Conservation (phyloP, 768 basidiomycete genomes). For the Pleurotus ostreatus region DNA sequence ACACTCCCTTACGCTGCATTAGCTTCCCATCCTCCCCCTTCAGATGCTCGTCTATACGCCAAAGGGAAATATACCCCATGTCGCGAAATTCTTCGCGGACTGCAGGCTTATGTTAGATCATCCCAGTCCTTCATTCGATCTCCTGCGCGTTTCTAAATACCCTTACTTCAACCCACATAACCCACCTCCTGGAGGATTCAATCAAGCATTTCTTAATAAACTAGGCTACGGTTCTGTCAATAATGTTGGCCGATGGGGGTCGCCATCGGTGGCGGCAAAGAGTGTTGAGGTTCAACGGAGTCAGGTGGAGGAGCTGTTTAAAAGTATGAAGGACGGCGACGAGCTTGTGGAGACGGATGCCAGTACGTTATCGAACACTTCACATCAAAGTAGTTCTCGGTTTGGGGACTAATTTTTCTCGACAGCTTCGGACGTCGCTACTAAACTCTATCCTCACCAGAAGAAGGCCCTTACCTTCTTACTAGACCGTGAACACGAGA, state of each 20-base stretch:
- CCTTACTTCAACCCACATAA: slow-evolving; percentile 90
- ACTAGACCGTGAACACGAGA: slow-evolving; percentile 80
- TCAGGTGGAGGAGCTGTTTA: slow-evolving; percentile 93
- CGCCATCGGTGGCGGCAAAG: slow-evolving; percentile 58
- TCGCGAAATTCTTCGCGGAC: slow-evolving; percentile 71
- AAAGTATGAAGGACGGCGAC: slow-evolving; percentile 80
- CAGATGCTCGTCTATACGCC: slow-evolving; percentile 91
- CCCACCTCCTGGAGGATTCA: slow-evolving; percentile 67
- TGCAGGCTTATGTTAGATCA: slow-evolving; percentile 74
- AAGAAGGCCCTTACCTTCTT: slow-evolving; percentile 97
- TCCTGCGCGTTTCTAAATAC: slow-evolving; percentile 52
- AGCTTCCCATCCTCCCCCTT: slow-evolving; percentile 82
- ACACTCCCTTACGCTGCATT: slow-evolving; percentile 15
- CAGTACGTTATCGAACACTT: slow-evolving; percentile 39
- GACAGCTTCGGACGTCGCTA: slow-evolving; percentile 69
- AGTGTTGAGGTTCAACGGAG: slow-evolving; percentile 88
- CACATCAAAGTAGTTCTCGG: too few species aligned
- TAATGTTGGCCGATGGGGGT: slow-evolving; percentile 49
- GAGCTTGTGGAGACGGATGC: slow-evolving; percentile 86
- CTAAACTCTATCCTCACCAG: slow-evolving; percentile 93
- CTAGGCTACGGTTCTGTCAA: slow-evolving; percentile 32
- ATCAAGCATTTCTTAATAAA: slow-evolving; percentile 36
- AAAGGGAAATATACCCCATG: slow-evolving; percentile 84
- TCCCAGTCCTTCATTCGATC: slow-evolving; percentile 66
- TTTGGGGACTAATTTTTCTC: slow-evolving; percentile 9